A percentile compares a stretch with the other conserved stretches of the same genome.
These are phyloP conservation scores for Fagopyrum tataricum DNA, from an alignment of 148 eudicot species.

Conservation along the genomic window DNA sequence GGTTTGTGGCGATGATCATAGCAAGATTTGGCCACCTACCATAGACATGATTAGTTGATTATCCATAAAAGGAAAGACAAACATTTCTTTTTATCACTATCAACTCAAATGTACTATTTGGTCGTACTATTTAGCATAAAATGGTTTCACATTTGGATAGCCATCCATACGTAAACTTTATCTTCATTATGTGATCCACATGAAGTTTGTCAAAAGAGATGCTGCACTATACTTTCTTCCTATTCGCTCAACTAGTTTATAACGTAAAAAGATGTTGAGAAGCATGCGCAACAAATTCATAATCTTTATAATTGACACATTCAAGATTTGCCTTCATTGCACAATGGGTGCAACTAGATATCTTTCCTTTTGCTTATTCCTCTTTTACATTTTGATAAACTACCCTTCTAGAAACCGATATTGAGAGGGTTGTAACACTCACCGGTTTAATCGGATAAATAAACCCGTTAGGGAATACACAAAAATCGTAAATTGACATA, in stretches of 20 bases:
- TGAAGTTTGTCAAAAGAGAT: not conserved
- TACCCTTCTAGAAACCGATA: too few species aligned
- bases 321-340: slow-evolving; percentile 2
- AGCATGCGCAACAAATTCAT: not conserved
- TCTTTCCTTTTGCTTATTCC: not conserved
- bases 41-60: slow-evolving; percentile 2
- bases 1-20: not conserved
- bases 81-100: not conserved
- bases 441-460: too few species aligned
- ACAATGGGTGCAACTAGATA: not conserved
- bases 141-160: slow-evolving; percentile 5
- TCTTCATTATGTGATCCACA: slow-evolving; percentile 1
- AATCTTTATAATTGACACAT: not conserved
- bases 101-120: not conserved
- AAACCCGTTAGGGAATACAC: too few species aligned
- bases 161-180: not conserved
- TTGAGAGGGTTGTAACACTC: too few species aligned
- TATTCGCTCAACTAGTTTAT: not conserved
- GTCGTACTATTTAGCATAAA: not conserved
- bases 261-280: not conserved
- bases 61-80: not conserved
- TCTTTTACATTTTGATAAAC: too few species aligned
- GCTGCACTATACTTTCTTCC: not conserved
- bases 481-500: too few species aligned
- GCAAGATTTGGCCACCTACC: slow-evolving; percentile 1